Evolutionary conservation across 805 yeast species (phyloP).

Genomic region (Ascoidea rubescens): DNA sequence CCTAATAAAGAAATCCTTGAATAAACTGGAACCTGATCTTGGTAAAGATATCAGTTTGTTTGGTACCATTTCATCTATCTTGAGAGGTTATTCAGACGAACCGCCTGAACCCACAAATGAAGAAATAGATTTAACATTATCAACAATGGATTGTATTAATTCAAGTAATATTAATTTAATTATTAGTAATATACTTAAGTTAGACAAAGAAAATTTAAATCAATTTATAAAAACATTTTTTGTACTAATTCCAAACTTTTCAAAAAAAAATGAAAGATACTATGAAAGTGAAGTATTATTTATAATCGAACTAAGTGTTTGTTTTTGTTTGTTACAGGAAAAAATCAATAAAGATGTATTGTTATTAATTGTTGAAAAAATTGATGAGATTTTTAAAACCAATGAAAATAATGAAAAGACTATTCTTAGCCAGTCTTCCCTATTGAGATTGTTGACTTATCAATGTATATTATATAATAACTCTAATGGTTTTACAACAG

Average conservation of each 20-base stretch:
- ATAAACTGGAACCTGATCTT: slow-evolving; percentile 39
- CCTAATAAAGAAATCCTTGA: slow-evolving; percentile 26
- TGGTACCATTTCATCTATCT: slow-evolving; percentile 81
- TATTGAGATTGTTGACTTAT: slow-evolving; percentile 36
- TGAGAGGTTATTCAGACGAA: slow-evolving; percentile 78
- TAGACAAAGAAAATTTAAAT: too few relatives aligned
- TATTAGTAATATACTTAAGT: too few relatives aligned
- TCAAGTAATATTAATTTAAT: too few relatives aligned
- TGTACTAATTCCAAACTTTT: slow-evolving; percentile 2
- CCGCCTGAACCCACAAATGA: slow-evolving; percentile 87
- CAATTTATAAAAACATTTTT: background rate
- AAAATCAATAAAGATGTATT: slow-evolving; percentile 20
- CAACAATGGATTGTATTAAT: slow-evolving; percentile 71
- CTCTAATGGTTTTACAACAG: slow-evolving; percentile 14
- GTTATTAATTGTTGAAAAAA: slow-evolving; percentile 13
- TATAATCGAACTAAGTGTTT: slow-evolving; percentile 30
- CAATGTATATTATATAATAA: slow-evolving; percentile 30
- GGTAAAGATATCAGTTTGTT: slow-evolving; percentile 62
- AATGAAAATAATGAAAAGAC: slow-evolving; percentile 19
- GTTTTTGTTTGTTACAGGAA: slow-evolving; percentile 11
- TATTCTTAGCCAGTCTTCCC: slow-evolving; percentile 14
- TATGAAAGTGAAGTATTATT: slow-evolving; percentile 35
- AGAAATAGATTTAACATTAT: slow-evolving; percentile 74
- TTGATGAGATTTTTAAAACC: slow-evolving; percentile 2
- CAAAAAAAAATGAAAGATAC: slow-evolving; percentile 17